A percentile compares a stretch with the other conserved stretches of the same genome.
Conservation (phyloP, 306 rosid genomes). For the Hippophae rhamnoides region DNA sequence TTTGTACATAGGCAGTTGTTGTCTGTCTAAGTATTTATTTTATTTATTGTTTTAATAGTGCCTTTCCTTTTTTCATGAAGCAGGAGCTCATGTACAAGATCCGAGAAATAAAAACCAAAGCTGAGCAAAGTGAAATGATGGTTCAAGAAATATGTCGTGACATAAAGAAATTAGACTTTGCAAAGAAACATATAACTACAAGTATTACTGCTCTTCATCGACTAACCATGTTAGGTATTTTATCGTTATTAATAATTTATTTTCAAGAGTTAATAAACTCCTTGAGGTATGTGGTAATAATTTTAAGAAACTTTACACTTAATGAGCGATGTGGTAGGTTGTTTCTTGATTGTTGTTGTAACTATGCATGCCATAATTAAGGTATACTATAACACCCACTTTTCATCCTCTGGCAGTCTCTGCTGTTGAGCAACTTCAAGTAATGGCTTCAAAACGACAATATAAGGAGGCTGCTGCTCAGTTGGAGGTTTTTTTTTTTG, state of each 20-base stretch:
- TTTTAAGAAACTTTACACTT: neutral
- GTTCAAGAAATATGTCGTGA: slow-evolving; percentile 98
- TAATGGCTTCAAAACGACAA: slow-evolving; percentile 95
- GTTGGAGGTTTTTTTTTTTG: slow-evolving; percentile 57
- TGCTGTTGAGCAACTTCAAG: slow-evolving; percentile 99
- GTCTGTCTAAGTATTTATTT: neutral
- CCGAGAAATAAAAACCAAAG: slow-evolving; percentile 88
- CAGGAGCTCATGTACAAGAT: slow-evolving; percentile 98
- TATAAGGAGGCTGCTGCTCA: slow-evolving; percentile 98
- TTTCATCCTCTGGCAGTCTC: slow-evolving; percentile 63
- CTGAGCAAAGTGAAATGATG: slow-evolving; percentile 96
- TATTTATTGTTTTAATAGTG: neutral
- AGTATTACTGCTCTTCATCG: slow-evolving; percentile 98
- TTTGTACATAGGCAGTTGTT: neutral
- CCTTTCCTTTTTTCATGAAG: slow-evolving; percentile 16
- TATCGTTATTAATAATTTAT: neutral
- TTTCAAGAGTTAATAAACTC: neutral
- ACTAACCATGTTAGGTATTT: slow-evolving; percentile 83
- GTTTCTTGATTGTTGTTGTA: too few relatives aligned
- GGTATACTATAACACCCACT: slow-evolving; percentile 4
- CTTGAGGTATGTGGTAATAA: neutral
- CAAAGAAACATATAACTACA: slow-evolving; percentile 96
- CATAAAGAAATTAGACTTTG: slow-evolving; percentile 92
- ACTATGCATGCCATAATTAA: neutral
- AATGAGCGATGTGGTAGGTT: too few relatives aligned